Evolutionary conservation across 768 basidiomycete genomes (phyloP).

Genomic region (Calocera cornea): DNA sequence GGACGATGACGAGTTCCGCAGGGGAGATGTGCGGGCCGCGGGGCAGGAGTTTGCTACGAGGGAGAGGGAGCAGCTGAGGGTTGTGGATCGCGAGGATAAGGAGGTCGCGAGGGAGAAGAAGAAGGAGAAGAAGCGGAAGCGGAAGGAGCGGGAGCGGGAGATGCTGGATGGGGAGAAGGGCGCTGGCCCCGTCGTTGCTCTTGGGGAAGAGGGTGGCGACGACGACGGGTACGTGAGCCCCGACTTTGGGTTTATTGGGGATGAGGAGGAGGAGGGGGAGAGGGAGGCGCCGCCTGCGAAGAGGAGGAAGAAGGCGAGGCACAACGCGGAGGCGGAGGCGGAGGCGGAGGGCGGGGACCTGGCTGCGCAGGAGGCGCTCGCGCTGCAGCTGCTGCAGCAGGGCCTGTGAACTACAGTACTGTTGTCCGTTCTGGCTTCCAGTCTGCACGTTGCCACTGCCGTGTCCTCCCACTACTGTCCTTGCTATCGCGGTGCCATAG

Average conservation of each 20-base stretch:
- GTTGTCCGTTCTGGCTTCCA: too few relatives aligned
- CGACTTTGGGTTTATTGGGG: constrained; percentile 42
- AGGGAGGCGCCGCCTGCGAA: constrained; percentile 20
- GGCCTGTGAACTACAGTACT: not conserved
- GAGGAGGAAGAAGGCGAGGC: constrained; percentile 23
- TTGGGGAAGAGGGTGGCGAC: constrained; percentile 17
- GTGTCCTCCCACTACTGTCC: too few relatives aligned
- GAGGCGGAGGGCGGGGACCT: constrained; percentile 18
- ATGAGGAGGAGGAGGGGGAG: constrained; percentile 22
- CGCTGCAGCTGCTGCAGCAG: constrained; percentile 38
- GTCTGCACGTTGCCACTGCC: too few relatives aligned
- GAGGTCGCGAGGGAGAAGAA: constrained; percentile 76
- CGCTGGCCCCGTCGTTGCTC: constrained; percentile 5
- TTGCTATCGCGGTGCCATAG: too few relatives aligned
- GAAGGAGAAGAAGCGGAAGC: constrained; percentile 80
- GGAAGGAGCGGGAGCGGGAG: constrained; percentile 60
- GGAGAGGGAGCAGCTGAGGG: constrained; percentile 58
- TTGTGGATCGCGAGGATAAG: constrained; percentile 62
- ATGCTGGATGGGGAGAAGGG: constrained; percentile 14
- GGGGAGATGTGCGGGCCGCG: constrained; percentile 50
- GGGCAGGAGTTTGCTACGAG: constrained; percentile 56
- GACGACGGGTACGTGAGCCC: constrained; percentile 63
- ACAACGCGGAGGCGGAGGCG: too few relatives aligned
- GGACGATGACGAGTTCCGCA: constrained; percentile 49
- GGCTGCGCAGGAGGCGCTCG: constrained; percentile 50